Base-by-base conservation (phyloP, 2,329 filamentous ascomycete species). In the Phialemoniopsis sp. region DNA sequence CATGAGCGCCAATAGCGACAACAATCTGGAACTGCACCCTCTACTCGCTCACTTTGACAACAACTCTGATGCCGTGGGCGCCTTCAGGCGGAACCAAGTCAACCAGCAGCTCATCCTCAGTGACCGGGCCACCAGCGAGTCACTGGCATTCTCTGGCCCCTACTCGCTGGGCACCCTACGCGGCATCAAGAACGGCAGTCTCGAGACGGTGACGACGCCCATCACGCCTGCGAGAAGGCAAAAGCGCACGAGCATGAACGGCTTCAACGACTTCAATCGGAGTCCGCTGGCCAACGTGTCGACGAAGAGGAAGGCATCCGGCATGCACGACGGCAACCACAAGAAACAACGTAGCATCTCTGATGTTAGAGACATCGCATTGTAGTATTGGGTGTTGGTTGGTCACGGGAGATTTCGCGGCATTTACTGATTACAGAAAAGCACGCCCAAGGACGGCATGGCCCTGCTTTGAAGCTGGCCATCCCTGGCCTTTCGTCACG, bases 21-120 rank as follows among this genome's bases (percentile, higher is more conserved):
- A 59, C 14, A 64, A 70, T 29, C 56, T 62, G 10, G 47, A 48
- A 12, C 48, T 62, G 16, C 66, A 78, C 44, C 70, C 73, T 18
- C 71, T 84, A 39, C 64, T 85, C n/a, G 72, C 73, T 39, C 82
- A 85, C 48, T 78, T 89, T 30, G 80, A 85, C 52, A 77, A 80
- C 48, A 78, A 78, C 42, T 63, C 72, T 8, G 77, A 82, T 41
- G 78, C 84, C 13, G 86, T 93, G 29, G 85, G 85, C 29, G 85
- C 87, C 2, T 94, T 93, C 70, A 86, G 86, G 40, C 78, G 70
- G 47, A 82, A 78, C 58, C 80, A 78, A 56, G 80, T 69, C 68
- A 77, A 78, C 55, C 72, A 78, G 54, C 73, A 78, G 49, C 65
- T 80, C 43, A 77, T 80, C 42, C 59, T 75, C 46, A 79, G 75